Evolutionary conservation across 1,284 basidiomycete species (phyloP), one percentile per base, ranked within the genome.

Genomic region (Ceratobasidium theobromae): DNA sequence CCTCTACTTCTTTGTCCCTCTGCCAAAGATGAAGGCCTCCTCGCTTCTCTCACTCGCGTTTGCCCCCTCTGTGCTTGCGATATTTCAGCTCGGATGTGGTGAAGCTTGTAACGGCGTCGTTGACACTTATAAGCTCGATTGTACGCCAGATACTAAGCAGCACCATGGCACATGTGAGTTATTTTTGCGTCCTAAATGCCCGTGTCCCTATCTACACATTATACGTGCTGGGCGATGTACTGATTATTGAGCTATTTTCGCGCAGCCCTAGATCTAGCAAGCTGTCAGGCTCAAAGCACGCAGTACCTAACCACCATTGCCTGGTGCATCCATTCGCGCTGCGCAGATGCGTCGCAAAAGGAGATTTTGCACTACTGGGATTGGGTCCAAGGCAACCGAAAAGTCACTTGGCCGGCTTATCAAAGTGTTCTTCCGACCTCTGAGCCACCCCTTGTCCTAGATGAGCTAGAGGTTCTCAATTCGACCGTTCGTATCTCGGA

Each of bases 101-200:
- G 62, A 65, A 27, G 23, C 62, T 12, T 65, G 62, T 30, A 65
- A 65, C 18, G 62, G 62, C n/a, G 41, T 65, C 14, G 53, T 65
- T 18, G 62, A 65, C 28, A n/a, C 38, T 6, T 65, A 35, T 27
- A 41, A 65, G 18, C 49, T 65, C 4, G 38, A 35, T 12, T 65
- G 62, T 18, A 65, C 48, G 4, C 58, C 62, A 4, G 32, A 38
- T 28, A 53, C 51, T 5, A 53, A 65, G 51, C 51, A 53, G 51
- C 62, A 65, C 21, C 62, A 65, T 32, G 51, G 49, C 6, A 53
- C 51, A 3, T 65, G 62, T 65, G 28, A 33, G 62, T 46, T 32
- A 33, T 33, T 30, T 33, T 52, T 30, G 30, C 21, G 30, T n/a
- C 33, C 23, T 38, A 16, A 46, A 45, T 9, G 18, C 9, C 18